Evolutionary conservation across 805 yeast species (phyloP).

Genomic region (Saturnispora ahearnii): DNA sequence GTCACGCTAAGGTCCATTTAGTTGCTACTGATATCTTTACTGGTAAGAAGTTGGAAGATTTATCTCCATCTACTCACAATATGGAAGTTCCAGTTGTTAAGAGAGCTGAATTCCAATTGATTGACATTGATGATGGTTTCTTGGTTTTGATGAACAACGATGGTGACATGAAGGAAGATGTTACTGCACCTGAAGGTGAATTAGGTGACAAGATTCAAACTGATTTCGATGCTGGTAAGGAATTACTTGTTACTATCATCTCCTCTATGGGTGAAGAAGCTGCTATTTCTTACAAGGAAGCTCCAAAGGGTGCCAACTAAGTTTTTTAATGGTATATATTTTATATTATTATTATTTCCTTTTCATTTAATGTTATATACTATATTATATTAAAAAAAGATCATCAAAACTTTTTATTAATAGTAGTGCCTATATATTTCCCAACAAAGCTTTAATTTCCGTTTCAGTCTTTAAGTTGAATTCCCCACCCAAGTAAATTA

Average conservation of each 20-base stretch:
- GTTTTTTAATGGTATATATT: conserved; percentile 8
- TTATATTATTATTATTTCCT: not conserved
- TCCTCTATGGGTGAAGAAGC: conserved; percentile 99
- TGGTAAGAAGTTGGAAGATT: conserved; percentile 98
- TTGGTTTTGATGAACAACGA: conserved; percentile 92
- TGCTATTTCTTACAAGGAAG: conserved; percentile 96
- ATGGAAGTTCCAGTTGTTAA: conserved; percentile 98
- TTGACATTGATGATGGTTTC: conserved; percentile 98
- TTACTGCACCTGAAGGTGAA: conserved; percentile 96
- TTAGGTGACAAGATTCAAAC: conserved; percentile 87
- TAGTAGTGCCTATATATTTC: not conserved
- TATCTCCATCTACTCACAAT: conserved; percentile 99
- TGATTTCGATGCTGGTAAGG: conserved; percentile 97
- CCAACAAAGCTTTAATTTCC: not conserved
- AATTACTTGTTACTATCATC: conserved; percentile 91
- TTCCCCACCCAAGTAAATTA: conserved; percentile 36
- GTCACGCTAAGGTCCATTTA: conserved; percentile 99
- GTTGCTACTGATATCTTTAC: conserved; percentile 99
- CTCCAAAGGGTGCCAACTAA: conserved; percentile 55
- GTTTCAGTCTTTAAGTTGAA: not conserved
- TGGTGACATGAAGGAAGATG: conserved; percentile 99
- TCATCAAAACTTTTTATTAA: not conserved
- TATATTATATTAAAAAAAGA: no score
- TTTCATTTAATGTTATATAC: not conserved
- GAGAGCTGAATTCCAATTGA: conserved; percentile 94